Evolutionary conservation across 768 basidiomycete genomes (phyloP), one percentile per base, ranked within the genome.

Genomic region (Russula virescens): DNA sequence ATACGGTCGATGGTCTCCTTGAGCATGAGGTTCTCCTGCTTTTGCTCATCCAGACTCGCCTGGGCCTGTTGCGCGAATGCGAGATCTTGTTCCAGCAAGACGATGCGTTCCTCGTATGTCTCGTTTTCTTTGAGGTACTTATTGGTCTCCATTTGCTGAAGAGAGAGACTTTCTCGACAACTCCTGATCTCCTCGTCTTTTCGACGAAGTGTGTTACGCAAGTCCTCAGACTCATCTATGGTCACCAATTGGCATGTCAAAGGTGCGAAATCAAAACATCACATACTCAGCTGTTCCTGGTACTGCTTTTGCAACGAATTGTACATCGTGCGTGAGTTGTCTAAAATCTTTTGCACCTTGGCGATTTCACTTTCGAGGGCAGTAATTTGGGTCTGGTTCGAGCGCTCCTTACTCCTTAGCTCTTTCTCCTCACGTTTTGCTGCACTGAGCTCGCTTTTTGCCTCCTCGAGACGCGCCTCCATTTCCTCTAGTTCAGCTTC

Each of bases 1-100:
- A 97, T 87, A 51, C 94, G 82, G 71, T 97, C 94, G 68, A 98
- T 98, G 2, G 94, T 97, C 79, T 98, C 95, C 71, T 96, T 96
- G 63, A 98, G 79, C 70, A 92, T 75, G 67, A 96, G 71, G 69
- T 97, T 98, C 78, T 95, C 92, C 69, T 93, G 91, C 77, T 97
- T 97, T 78, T 98, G 95, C 68, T 89, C 87, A 62, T 95, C 92
- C 42, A 97, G 80, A 62, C 85, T 82, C 0, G 78, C 81, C 57
- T 91, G 86, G 1, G 88, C 86, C 68, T 85, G 81, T 55, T 87
- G 84, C 5, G 92, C 90, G 26, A 82, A 69, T 4, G 72, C 72
- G 2, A 98, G 79, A 60, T 96, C 93, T 9, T 75, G 68, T 68
- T 94, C 89, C n/a, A 96, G 81, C 8, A 79, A 73, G 7, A 75